These are phyloP conservation scores for Tricholomella constricta DNA, from an alignment of 768 basidiomycete genomes.

Conservation along the genomic window DNA sequence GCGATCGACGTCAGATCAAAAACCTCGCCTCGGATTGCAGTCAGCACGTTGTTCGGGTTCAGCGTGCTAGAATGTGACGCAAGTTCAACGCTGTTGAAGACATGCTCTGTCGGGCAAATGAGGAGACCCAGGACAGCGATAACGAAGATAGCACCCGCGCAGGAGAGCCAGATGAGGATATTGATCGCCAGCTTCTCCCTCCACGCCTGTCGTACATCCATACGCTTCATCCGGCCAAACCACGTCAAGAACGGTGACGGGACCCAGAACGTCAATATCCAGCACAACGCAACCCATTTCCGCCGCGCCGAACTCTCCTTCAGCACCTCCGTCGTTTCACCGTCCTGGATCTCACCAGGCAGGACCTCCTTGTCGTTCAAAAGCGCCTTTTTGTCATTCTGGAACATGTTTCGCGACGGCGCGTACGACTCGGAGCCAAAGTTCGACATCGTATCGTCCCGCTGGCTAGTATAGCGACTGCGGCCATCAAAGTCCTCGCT, in stretches of 20 bases:
- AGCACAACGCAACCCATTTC: slow-evolving; percentile 86
- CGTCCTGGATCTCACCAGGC: slow-evolving; percentile 83
- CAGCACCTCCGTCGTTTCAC: slow-evolving; percentile 85
- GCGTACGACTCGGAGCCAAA: slow-evolving; percentile 93
- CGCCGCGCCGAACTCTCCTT: slow-evolving; percentile 81
- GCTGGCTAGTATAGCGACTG: slow-evolving; percentile 74
- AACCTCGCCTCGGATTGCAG: slow-evolving; percentile 89
- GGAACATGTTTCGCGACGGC: slow-evolving; percentile 95
- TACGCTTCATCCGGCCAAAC: slow-evolving; percentile 90
- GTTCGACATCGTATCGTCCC: slow-evolving; percentile 77
- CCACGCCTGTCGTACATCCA: slow-evolving; percentile 96
- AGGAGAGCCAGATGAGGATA: slow-evolving; percentile 93
- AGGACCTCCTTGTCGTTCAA: slow-evolving; percentile 80
- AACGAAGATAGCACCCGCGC: slow-evolving; percentile 87
- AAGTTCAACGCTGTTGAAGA: slow-evolving; percentile 81
- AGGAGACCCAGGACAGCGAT: slow-evolving; percentile 84
- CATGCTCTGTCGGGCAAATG: slow-evolving; percentile 94
- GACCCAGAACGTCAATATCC: slow-evolving; percentile 91
- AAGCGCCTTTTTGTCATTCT: slow-evolving; percentile 64
- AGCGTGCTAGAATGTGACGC: slow-evolving; percentile 63
- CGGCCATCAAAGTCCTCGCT: slow-evolving; percentile 82
- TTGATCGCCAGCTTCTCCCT: slow-evolving; percentile 95
- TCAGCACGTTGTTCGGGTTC: slow-evolving; percentile 75
- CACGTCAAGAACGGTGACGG: slow-evolving; percentile 70
- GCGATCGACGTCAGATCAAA: slow-evolving; percentile 82